Evolutionary conservation across 208 protist genomes (phyloP).

Genomic region (Angomonas ambiguus): DNA sequence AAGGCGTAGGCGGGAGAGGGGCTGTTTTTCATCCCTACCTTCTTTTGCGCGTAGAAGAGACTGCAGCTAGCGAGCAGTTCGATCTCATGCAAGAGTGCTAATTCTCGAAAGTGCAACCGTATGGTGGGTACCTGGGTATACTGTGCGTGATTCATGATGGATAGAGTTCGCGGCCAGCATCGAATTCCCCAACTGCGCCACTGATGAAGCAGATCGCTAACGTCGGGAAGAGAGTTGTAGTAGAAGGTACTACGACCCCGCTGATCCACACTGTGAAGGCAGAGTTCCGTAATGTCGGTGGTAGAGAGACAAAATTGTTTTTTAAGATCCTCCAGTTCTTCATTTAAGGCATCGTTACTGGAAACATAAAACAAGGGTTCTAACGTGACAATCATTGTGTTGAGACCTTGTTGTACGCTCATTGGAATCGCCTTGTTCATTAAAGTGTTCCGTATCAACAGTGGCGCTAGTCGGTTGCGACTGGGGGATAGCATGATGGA

Average conservation of each 20-base stretch:
- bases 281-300: constrained; percentile 68
- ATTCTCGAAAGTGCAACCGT: constrained; percentile 57
- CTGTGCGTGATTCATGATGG: constrained; percentile 43
- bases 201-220: constrained; percentile 22
- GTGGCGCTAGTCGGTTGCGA: constrained; percentile 63
- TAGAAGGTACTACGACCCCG: background rate
- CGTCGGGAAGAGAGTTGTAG: constrained; percentile 17
- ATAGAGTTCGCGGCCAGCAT: constrained; percentile 48
- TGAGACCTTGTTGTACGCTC: constrained; percentile 91
- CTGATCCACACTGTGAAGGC: constrained; percentile 33
- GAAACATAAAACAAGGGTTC: constrained; percentile 92
- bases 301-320: constrained; percentile 41
- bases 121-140: constrained; percentile 65
- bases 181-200: constrained; percentile 13
- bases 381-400: constrained; percentile 94
- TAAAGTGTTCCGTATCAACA: constrained; percentile 18
- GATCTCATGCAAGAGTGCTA: constrained; percentile 57
- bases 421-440: constrained; percentile 75
- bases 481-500: constrained; percentile 95
- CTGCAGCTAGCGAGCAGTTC: constrained; percentile 27
- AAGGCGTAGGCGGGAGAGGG: background rate
- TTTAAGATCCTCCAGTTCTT: constrained; percentile 50
- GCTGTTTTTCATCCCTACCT: background rate
- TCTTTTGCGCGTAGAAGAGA: background rate
- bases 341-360: constrained; percentile 52